Percentiles rank a stretch among this genome's conserved stretches.
These are phyloP conservation scores for Salix brachista DNA, from an alignment of 345 rosid species.

Conservation along the genomic window DNA sequence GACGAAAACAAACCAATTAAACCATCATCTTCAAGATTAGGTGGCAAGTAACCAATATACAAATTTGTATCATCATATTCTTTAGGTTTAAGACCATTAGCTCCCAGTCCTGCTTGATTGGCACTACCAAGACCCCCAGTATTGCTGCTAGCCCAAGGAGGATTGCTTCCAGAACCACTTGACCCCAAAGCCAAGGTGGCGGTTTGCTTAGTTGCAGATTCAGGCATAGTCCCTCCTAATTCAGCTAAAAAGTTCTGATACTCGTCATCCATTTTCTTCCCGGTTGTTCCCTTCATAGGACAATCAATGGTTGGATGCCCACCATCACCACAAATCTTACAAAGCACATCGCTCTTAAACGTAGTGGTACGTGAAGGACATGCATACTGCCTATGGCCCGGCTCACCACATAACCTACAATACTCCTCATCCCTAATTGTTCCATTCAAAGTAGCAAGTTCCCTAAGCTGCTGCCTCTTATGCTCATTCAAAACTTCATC, in stretches of 20 bases:
- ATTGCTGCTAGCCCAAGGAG: conserved; percentile 83
- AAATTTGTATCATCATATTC: conserved; percentile 88
- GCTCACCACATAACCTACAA: conserved; percentile 91
- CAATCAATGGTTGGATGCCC: conserved; percentile 99
- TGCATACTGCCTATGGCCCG: conserved; percentile 84
- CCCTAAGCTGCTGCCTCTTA: conserved; percentile 96
- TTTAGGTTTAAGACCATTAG: conserved; percentile 58
- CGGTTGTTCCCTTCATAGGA: conserved; percentile 83
- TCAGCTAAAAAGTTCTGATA: conserved; percentile 96
- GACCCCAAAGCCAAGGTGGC: conserved; percentile 62
- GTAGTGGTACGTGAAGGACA: conserved; percentile 88
- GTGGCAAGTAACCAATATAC: conserved; percentile 92
- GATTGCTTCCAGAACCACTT: conserved; percentile 65
- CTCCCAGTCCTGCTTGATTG: conserved; percentile 80
- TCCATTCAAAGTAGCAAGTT: conserved; percentile 94
- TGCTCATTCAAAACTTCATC: conserved; percentile 97
- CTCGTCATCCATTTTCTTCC: conserved; percentile 99
- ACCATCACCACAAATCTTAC: conserved; percentile 98
- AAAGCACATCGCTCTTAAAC: conserved; percentile 95
- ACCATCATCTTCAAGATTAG: conserved; percentile 79
- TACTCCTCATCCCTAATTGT: conserved; percentile 96
- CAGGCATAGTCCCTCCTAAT: conserved; percentile 86
- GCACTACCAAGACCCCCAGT: conserved; percentile 50
- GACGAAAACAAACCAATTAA: conserved; percentile 76
- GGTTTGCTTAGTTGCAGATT: conserved; percentile 70